These are phyloP conservation scores for Allium sativum DNA, from an alignment of 106 monocot species.

Conservation along the genomic window DNA sequence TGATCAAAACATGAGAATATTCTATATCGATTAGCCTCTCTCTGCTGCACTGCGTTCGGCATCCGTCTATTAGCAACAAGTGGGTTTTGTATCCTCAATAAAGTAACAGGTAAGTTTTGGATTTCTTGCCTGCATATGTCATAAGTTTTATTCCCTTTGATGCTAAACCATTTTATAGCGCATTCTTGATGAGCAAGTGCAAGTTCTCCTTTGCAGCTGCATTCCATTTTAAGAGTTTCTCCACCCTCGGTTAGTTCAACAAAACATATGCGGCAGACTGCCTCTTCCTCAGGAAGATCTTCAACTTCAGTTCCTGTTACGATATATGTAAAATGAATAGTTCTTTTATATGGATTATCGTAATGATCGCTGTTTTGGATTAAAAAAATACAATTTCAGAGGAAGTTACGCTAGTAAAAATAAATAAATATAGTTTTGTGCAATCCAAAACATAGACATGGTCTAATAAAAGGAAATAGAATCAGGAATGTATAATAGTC, in stretches of 20 bases:
- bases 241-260: slow-evolving; percentile 81
- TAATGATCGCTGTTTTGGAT: no score
- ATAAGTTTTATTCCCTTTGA: slow-evolving; percentile 94
- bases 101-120: slow-evolving; percentile 77
- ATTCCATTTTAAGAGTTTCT: slow-evolving; percentile 94
- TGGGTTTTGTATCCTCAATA: slow-evolving; percentile 68
- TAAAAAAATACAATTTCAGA: no score
- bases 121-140: slow-evolving; percentile 94
- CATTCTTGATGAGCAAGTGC: slow-evolving; percentile 98
- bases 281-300: slow-evolving; percentile 95
- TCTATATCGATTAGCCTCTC: slow-evolving; percentile 52
- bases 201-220: slow-evolving; percentile 98
- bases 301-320: slow-evolving; percentile 46
- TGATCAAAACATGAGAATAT: background rate
- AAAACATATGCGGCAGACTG: slow-evolving; percentile 92
- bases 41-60: slow-evolving; percentile 26
- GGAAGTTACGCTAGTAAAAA: no score
- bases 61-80: slow-evolving; percentile 32
- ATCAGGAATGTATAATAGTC: no score
- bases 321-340: background rate
- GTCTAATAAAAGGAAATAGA: no score
- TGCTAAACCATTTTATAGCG: slow-evolving; percentile 95
- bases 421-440: no score
- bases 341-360: no score
- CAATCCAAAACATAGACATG: no score